phyloP scores from a whole-genome alignment of 331 rosid genomes.

The Rhamnella rubrinervis region DNA sequence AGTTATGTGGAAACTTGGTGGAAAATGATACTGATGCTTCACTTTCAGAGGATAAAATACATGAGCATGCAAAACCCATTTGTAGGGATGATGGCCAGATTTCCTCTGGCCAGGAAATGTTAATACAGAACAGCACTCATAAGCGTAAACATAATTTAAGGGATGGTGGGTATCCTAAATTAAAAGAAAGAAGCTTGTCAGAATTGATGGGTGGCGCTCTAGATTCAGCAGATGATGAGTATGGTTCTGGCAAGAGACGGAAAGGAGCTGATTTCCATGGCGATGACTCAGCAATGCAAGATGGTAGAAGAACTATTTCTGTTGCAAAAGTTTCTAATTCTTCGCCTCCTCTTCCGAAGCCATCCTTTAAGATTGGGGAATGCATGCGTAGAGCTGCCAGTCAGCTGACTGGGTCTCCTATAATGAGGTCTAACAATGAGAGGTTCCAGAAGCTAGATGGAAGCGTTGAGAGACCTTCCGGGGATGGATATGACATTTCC shows the following conservation, averaged over 20 bases:
- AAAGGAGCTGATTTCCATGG: constrained; percentile 48
- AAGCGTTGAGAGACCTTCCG: constrained; percentile 3
- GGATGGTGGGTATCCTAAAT: constrained; percentile 47
- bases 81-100: constrained; percentile 41
- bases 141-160: constrained; percentile 73
- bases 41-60: constrained; percentile 30
- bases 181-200: constrained; percentile 71
- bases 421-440: constrained; percentile 49
- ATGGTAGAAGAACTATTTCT: constrained; percentile 58
- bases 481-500: constrained; percentile 39
- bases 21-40: constrained; percentile 45
- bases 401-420: constrained; percentile 68
- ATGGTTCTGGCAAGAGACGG: constrained; percentile 52
- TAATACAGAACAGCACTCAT: constrained; percentile 40
- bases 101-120: constrained; percentile 35
- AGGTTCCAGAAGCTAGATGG: constrained; percentile 56
- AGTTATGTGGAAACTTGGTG: constrained; percentile 54
- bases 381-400: constrained; percentile 93
- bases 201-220: constrained; percentile 61
- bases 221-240: constrained; percentile 47
- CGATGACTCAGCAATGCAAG: constrained; percentile 48
- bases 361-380: constrained; percentile 82
- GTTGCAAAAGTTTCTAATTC: constrained; percentile 52
- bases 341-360: constrained; percentile 35
- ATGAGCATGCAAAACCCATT: constrained; percentile 38